Evolutionary conservation across 2,329 filamentous ascomycete species (phyloP), one percentile per base, ranked within the genome.

Genomic region (Beauveria bassiana): DNA sequence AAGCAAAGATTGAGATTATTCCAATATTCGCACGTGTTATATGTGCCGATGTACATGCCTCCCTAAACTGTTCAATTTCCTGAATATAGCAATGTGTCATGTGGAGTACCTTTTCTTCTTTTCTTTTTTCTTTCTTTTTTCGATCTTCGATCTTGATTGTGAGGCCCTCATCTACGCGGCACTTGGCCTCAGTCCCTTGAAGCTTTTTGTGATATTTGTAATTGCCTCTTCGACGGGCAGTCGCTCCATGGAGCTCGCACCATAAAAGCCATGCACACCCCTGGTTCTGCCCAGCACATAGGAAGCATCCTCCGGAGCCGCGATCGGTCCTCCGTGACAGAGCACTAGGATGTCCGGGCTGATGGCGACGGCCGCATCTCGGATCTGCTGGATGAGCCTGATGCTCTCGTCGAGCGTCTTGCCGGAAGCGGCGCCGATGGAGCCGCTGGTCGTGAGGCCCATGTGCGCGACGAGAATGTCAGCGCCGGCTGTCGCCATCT

Each of bases 301-400:
- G 65, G 81, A 75, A 0, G 86, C 86, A 70, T 90, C 86, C 52
- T 83, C 74, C 0, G 85, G 84, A 57, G 78, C 78, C 3, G 86
- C 85, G 64, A 90, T 87, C 0, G 87, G 86, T 0, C 87, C 87
- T 0, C 87, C 87, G 68, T 90, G 87, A 64, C 86, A 89, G n/a
- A 90, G 69, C 20, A 90, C 81, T 56, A 90, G 83, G 12, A 89
- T 74, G 14, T 88, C 82, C 0, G 74, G 70, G 9, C 82, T 83
- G 51, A 88, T 76, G 57, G 73, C 70, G 0, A 77, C 75, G 0
- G 84, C 86, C 0, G 81, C 83, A 69, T 89, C 84, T 22, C 81
- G 75, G 67, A 90, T 89, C 31, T 81, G 79, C 73, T 89, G 85
- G 5, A 89, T 79, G 52, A 83, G 70, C 62, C 71, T 68, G 2